Conservation (phyloP, 371 early-diverging fungal species). For the Circinella umbellata region DNA sequence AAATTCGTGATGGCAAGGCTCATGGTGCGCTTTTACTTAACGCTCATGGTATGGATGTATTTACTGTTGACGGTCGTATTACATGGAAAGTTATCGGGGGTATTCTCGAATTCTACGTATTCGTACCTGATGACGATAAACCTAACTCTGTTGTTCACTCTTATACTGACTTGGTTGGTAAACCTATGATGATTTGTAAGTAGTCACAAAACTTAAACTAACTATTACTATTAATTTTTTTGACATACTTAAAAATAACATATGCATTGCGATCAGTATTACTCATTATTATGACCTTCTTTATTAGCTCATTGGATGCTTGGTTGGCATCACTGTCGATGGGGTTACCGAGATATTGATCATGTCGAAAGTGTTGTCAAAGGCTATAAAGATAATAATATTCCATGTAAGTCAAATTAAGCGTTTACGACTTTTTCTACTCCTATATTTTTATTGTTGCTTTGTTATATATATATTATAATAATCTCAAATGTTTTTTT, state of each 20-base stretch:
- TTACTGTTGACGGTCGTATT: constrained; percentile 53
- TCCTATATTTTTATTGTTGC: too few species aligned
- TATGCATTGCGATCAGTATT: not conserved
- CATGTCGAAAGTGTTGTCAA: constrained; percentile 57
- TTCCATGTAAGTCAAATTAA: constrained; percentile 60
- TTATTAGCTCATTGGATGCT: constrained; percentile 42
- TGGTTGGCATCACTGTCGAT: constrained; percentile 77
- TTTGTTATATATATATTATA: too few species aligned
- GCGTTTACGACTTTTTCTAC: too few species aligned
- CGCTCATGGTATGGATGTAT: constrained; percentile 80
- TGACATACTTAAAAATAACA: too few species aligned
- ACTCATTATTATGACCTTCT: not conserved
- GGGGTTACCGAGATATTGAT: constrained; percentile 64
- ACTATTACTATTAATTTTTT: too few species aligned
- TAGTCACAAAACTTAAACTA: too few species aligned
- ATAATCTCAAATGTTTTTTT: not conserved
- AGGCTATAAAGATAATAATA: constrained; percentile 49
- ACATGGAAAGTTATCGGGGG: constrained; percentile 69
- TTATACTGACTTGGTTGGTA: constrained; percentile 73
- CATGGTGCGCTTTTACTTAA: constrained; percentile 66
- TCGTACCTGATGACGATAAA: constrained; percentile 50
- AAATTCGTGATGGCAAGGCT: constrained; percentile 65
- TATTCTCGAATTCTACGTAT: constrained; percentile 66
- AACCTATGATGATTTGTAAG: constrained; percentile 57
- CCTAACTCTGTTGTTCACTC: constrained; percentile 66